These are phyloP conservation scores for Penicillium paneum DNA, from an alignment of 2,329 filamentous ascomycete genomes.

Conservation along the genomic window DNA sequence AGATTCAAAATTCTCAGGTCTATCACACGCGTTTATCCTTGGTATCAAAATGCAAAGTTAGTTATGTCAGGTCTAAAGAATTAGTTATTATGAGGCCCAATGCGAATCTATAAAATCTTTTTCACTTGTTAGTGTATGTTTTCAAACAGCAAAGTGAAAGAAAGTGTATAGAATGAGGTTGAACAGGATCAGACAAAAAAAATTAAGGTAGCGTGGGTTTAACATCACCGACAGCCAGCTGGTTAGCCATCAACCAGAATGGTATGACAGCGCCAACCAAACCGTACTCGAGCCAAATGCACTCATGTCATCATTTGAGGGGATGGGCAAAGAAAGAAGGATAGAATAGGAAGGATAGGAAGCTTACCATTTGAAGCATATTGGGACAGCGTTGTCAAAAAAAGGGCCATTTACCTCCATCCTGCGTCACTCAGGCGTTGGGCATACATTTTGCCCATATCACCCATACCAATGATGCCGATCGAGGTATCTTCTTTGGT, in stretches of 20 bases:
- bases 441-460: slow-evolving; percentile 99
- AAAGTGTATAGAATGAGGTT: slow-evolving; percentile 11
- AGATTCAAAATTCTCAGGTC: slow-evolving; percentile 79
- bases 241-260: slow-evolving; percentile 66
- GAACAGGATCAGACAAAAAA: slow-evolving; percentile 71
- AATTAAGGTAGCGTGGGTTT: slow-evolving; percentile 96
- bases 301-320: slow-evolving; percentile 96
- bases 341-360: slow-evolving; percentile 3
- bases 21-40: slow-evolving; percentile 94
- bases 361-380: slow-evolving; percentile 18
- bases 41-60: slow-evolving; percentile 29
- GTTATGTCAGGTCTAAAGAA: slow-evolving; percentile 16
- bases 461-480: slow-evolving; percentile 97
- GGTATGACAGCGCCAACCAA: slow-evolving; percentile 60
- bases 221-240: slow-evolving; percentile 90
- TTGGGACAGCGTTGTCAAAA: neutral
- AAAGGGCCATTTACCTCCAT: slow-evolving; percentile 74
- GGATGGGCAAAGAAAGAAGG: slow-evolving; percentile 2
- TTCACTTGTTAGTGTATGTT: slow-evolving; percentile 25
- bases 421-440: slow-evolving; percentile 81
- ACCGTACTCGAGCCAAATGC: slow-evolving; percentile 99
- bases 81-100: neutral
- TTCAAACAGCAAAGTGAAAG: slow-evolving; percentile 10
- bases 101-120: slow-evolving; percentile 17
- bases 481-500: slow-evolving; percentile 69